Evolutionary conservation across 164 flowering plant species (phyloP), one percentile per base, ranked within the genome.

Genomic region (Chimonanthus salicifolius): DNA sequence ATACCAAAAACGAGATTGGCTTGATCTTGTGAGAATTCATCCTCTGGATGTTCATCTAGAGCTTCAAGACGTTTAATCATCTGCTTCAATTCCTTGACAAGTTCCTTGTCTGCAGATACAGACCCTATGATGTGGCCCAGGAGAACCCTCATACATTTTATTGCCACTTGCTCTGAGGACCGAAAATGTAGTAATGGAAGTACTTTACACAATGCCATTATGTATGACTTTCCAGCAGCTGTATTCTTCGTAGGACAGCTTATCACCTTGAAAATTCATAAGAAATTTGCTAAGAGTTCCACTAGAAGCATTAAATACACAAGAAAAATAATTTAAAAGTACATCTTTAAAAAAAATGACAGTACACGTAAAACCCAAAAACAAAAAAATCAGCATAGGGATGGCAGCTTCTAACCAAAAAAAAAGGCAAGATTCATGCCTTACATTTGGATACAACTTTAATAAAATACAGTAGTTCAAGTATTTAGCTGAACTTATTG

Each of bases 141-240:
- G 16, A 96, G 87, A 74, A 77, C 75, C 78, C 91, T 83, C 92
- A 90, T 85, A 69, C 89, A 76, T 78, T 89, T 91, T 47, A 92
- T 78, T 69, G 92, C 86, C 47, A 68, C 88, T 83, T 89, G 92
- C 78, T 92, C 95, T 46, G 91, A 82, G 20, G 73, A 60, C 33
- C 87, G 85, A 67, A 92, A 90, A 70, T 84, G 81, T 71, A 96
- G 85, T 76, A 83, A 69, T 6, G 83, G 89, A 60, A 84, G 85
- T 68, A 87, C 75, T 83, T 78, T 92, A 78, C 93, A 91, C 54
- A 96, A 71, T 49, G 94, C 93, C 62, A 85, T 74, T 21, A 91
- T 65, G 71, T 90, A 96, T 62, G 98, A 73, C 82, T 81, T 91
- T 79, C 87, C 95, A 33, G 97, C 97, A 69, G 93, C 74, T 67